phyloP scores from a whole-genome alignment of 2,329 filamentous ascomycete genomes.

The Byssothecium circinans region DNA sequence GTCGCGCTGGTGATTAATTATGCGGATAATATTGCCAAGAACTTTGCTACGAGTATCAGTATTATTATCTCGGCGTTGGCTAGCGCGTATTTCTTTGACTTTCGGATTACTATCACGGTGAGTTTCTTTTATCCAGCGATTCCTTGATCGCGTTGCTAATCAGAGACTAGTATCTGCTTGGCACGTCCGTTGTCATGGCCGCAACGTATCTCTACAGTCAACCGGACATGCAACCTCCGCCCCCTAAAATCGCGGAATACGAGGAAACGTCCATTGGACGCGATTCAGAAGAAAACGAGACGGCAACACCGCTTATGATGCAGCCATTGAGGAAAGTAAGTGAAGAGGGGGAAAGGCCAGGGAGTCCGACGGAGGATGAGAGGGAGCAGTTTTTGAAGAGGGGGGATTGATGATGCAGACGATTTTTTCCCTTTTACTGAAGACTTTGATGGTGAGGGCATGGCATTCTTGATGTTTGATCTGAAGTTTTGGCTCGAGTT shows the following conservation, averaged over 20 bases:
- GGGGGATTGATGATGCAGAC: conserved; percentile 18
- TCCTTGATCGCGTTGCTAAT: conserved; percentile 12
- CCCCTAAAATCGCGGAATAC: conserved; percentile 70
- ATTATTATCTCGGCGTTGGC: conserved; percentile 85
- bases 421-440: no score
- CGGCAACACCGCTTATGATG: conserved; percentile 3
- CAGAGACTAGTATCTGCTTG: conserved; percentile 70
- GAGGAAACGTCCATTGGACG: conserved; percentile 71
- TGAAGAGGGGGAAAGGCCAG: conserved; percentile 16
- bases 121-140: not conserved
- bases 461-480: no score
- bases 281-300: conserved; percentile 22
- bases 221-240: conserved; percentile 60
- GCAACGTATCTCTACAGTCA: conserved; percentile 85
- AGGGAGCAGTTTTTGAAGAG: conserved; percentile 22
- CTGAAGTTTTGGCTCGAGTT: no score
- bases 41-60: conserved; percentile 89
- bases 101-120: conserved; percentile 62
- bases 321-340: conserved; percentile 16
- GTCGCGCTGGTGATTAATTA: conserved; percentile 80
- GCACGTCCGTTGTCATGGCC: conserved; percentile 74
- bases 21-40: conserved; percentile 88
- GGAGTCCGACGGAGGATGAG: conserved; percentile 14
- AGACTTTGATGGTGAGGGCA: no score
- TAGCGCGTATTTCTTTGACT: conserved; percentile 83